phyloP scores from a whole-genome alignment of 2,329 filamentous ascomycete genomes.

The Clonostachys solani region DNA sequence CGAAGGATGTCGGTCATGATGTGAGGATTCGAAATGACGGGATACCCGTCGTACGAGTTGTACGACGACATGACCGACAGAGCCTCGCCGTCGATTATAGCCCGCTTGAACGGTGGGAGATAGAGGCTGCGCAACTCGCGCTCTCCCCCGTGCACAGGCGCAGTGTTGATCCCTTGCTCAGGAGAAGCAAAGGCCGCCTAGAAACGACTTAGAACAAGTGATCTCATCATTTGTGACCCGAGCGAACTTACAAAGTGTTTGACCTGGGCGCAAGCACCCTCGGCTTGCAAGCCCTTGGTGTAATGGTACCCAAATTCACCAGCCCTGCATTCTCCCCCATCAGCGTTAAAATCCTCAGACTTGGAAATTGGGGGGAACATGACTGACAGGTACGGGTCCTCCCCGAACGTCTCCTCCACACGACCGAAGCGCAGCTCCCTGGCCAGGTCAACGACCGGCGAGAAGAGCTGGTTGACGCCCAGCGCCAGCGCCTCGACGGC shows the following conservation, averaged over 20 bases:
- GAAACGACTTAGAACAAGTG: not conserved
- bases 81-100: constrained; percentile 66
- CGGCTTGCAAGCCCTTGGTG: constrained; percentile 54
- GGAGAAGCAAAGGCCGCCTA: constrained; percentile 59
- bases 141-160: constrained; percentile 48
- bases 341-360: not conserved
- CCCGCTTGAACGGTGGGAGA: constrained; percentile 59
- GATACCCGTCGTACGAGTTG: constrained; percentile 69
- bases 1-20: constrained; percentile 65
- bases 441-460: constrained; percentile 66
- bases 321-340: constrained; percentile 23
- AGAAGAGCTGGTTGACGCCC: constrained; percentile 71
- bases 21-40: constrained; percentile 61
- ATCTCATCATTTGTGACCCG: not conserved
- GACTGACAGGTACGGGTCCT: constrained; percentile 58
- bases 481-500: constrained; percentile 61
- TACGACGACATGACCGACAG: constrained; percentile 72
- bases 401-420: constrained; percentile 70
- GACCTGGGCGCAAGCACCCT: constrained; percentile 65
- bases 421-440: constrained; percentile 68
- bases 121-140: constrained; percentile 50
- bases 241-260: constrained; percentile 60
- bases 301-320: constrained; percentile 63
- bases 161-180: constrained; percentile 70
- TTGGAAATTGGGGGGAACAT: not conserved